Base-by-base conservation (phyloP, 257 asterid genomes). In the Ilex asprella region DNA sequence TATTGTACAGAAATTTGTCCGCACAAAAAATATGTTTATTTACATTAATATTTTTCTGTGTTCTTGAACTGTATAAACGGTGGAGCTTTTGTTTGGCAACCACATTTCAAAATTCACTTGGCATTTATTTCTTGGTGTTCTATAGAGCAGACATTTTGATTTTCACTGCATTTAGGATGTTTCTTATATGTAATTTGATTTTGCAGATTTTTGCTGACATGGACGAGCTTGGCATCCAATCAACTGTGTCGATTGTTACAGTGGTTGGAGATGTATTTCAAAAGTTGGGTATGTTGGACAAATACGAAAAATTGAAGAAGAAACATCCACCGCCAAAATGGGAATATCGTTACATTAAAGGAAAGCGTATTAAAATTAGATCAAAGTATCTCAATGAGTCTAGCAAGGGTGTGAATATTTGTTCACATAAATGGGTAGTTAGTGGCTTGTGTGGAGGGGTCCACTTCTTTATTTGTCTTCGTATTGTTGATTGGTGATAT, bases 201-300 rank as follows among this genome's bases (percentile, higher is more conserved):
- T 49, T 79, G 60, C 71, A 91, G 96, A 70, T 82, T 81, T 92
- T 89, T 60, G 98, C 95, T 54, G 96, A 89, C 80, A 89, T 89
- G 98, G 97, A 92, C 78, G 98, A 88, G 84, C 98, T 92, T 5
- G 84, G 95, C 27, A 68, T 83, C 55, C 76, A 79, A 55, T 95
- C 98, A n/a, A 83, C 79, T 31, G 58, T 71, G 71, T 3, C 72
- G 0, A 81, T 86, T 10, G 91, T 92, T 32, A 66, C 76, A 11
- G 81, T 81, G 95, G 85, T 92, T 54, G 98, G 95, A 66, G 86
- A 78, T 53, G 93, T 76, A 31, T 81, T 91, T 70, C 73, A 75
- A 71, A 84, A 83, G 79, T 88, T 86, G 31, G 91, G 58, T 67
- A 86, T 86, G 97, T 10, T 76, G 81, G 95, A 91, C 78, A 88